Evolutionary conservation across 1,284 basidiomycete genomes (phyloP).

Genomic region (Rhodofomes roseus): DNA sequence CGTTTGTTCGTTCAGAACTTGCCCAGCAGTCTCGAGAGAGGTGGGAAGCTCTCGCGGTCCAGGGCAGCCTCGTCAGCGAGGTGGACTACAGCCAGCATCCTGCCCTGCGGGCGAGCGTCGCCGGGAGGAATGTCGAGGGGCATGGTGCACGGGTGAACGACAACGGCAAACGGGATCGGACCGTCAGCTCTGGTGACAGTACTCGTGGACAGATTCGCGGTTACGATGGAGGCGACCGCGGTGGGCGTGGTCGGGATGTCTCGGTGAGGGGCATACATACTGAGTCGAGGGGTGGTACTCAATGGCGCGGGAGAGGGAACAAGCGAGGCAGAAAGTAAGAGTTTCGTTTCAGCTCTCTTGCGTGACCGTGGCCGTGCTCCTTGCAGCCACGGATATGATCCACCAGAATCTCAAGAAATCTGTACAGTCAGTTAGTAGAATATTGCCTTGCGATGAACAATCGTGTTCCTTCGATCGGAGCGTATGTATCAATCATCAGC

Average conservation of each 20-base stretch:
- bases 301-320: background rate
- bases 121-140: background rate
- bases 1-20: background rate
- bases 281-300: background rate
- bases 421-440: too few relatives aligned
- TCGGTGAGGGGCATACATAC: background rate
- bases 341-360: background rate
- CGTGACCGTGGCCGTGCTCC: too few relatives aligned
- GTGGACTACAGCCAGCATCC: background rate
- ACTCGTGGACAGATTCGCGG: background rate
- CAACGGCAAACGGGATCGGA: background rate
- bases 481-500: too few relatives aligned
- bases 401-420: too few relatives aligned
- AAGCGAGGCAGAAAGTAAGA: background rate
- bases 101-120: background rate
- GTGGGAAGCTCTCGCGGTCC: background rate
- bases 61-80: background rate
- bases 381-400: too few relatives aligned
- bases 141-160: background rate
- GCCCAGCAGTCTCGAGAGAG: background rate
- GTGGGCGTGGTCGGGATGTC: background rate
- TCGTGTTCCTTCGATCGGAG: too few relatives aligned
- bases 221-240: background rate
- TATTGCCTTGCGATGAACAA: too few relatives aligned
- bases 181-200: background rate